Conservation (phyloP, 768 basidiomycete genomes). For the Termitomyces sp. region DNA sequence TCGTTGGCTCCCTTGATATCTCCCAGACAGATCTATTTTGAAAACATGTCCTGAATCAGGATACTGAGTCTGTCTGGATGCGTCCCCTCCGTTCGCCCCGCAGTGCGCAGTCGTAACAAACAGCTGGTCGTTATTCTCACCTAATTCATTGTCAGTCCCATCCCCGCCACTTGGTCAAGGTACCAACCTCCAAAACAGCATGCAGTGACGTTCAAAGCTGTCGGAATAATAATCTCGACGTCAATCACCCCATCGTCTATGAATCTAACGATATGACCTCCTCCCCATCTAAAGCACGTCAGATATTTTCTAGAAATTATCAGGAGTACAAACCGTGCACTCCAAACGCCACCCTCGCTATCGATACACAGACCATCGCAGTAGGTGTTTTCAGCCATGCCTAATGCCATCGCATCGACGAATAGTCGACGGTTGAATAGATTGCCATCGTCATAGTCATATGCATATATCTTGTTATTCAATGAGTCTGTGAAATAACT, state of each 20-base stretch:
- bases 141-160: slow-evolving; percentile 24
- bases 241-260: slow-evolving; percentile 51
- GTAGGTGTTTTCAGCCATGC: slow-evolving; percentile 45
- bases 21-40: slow-evolving; percentile 44
- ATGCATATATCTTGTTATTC: slow-evolving; percentile 62
- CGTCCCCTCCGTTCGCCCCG: slow-evolving; percentile 53
- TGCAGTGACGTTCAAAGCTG: slow-evolving; percentile 60
- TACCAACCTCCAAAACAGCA: slow-evolving; percentile 65
- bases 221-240: slow-evolving; percentile 55
- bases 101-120: slow-evolving; percentile 65
- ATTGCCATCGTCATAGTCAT: slow-evolving; percentile 60
- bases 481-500: slow-evolving; percentile 73
- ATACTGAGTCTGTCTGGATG: slow-evolving; percentile 40
- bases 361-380: slow-evolving; percentile 70
- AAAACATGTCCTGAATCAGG: slow-evolving; percentile 58
- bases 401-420: slow-evolving; percentile 53
- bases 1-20: slow-evolving; percentile 34
- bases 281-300: slow-evolving; percentile 51
- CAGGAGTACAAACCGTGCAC: slow-evolving; percentile 40
- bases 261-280: slow-evolving; percentile 56
- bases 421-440: slow-evolving; percentile 54
- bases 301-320: slow-evolving; percentile 1
- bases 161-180: background rate
- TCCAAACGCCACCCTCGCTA: slow-evolving; percentile 61
- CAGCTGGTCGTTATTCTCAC: slow-evolving; percentile 56